Base-by-base conservation (phyloP, 2,329 filamentous ascomycete genomes). In the Geosmithia morbida region DNA sequence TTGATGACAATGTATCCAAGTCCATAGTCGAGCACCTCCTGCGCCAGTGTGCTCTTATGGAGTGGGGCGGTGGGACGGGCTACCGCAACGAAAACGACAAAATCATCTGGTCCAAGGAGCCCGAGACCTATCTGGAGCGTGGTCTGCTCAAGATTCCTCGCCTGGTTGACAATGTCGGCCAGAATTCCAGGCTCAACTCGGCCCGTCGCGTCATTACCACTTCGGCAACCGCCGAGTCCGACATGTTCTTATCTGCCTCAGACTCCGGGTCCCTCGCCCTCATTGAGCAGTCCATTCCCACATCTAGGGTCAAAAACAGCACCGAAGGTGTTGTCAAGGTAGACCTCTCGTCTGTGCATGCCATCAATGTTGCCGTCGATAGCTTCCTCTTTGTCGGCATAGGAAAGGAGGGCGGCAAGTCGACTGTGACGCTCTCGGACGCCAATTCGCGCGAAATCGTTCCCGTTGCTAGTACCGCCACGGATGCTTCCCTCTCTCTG, bases 61-160 rank as follows among this genome's bases (percentile, higher is more conserved):
- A 50, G 26, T 50, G 48, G 48, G 48, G 41, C 20, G 47, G 26
- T 19, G 37, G 22, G 43, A 37, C 17, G 7, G 29, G 29, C 29
- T 30, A 30, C 29, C 29, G 29, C 29, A 44, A 48, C 18, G 29
- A 42, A 39, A 22, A 40, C 39, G 42, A 48, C 37, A 10, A n/a
- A 8, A 17, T 51, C 17, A 22, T 51, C 43, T 51, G 50, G 50
- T 49, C 48, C 22, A 49, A 48, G 46, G 50, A 51, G 42, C 46
- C 43, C 4, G 50, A 51, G 46, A 33, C 46, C 17, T 49, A 48
- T 41, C 37, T 49, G n/a, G 20, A 51, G 1, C 19, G 41, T 11
- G 49, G 49, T 20, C 19, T 44, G 41, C 30, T 50, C 22, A 46
- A 44, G 44, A 37, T 50, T 37, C 49, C 47, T 17, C 49, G 49